Evolutionary conservation across 495 filamentous ascomycete genomes (phyloP).

Genomic region (Penicillium tannophilum): DNA sequence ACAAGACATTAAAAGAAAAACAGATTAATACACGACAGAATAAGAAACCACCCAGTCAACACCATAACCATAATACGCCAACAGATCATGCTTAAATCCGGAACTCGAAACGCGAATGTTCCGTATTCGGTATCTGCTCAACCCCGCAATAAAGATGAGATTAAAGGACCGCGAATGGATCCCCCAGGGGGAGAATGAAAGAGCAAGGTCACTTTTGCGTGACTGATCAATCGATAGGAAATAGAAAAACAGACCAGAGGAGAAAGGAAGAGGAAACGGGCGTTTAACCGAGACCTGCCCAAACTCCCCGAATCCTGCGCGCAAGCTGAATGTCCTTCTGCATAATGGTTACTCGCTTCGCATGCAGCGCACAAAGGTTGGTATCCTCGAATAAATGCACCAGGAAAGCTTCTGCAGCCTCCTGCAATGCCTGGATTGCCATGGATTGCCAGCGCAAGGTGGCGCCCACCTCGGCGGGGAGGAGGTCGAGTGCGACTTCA

Average conservation of each 20-base stretch:
- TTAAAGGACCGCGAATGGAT: neutral
- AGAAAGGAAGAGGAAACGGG: neutral
- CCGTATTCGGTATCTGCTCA: neutral
- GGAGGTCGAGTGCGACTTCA: conserved; percentile 71
- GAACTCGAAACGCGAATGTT: neutral
- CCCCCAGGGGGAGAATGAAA: neutral
- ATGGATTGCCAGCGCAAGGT: conserved; percentile 90
- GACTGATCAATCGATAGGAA: neutral
- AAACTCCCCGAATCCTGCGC: conserved; percentile 74
- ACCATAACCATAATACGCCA: conserved; percentile 24
- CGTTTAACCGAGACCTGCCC: conserved; percentile 61
- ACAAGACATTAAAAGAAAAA: conserved; percentile 1
- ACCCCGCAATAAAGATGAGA: conserved; percentile 1
- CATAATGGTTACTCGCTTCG: conserved; percentile 96
- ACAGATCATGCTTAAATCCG: neutral
- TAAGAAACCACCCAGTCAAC: conserved; percentile 3
- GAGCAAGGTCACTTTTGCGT: neutral
- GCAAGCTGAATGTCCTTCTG: conserved; percentile 95
- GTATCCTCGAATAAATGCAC: conserved; percentile 95
- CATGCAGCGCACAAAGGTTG: conserved; percentile 93
- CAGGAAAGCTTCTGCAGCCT: conserved; percentile 89
- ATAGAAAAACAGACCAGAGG: neutral
- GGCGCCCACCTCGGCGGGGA: conserved; percentile 50
- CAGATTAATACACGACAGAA: neutral
- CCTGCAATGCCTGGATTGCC: conserved; percentile 86